Percentiles rank a stretch among this genome's conserved stretches.
These are phyloP conservation scores for Teratosphaeria gauchensis DNA, from an alignment of 2,329 filamentous ascomycete species.

Conservation along the genomic window DNA sequence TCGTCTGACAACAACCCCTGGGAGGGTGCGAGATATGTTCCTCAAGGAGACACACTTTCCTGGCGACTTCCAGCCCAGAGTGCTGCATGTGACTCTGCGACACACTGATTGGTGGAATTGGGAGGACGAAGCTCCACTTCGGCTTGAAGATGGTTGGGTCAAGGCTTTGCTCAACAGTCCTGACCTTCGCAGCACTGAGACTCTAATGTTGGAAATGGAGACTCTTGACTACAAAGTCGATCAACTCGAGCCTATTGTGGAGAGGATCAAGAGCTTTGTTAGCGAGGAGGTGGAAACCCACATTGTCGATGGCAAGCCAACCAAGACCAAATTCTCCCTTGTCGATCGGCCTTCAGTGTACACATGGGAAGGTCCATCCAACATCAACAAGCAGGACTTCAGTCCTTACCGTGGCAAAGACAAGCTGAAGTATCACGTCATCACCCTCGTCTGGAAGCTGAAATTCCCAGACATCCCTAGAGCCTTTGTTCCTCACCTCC, in stretches of 20 bases:
- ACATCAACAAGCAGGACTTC: constrained; percentile 31
- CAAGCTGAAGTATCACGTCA: constrained; percentile 37
- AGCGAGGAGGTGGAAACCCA: constrained; percentile 28
- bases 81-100: constrained; percentile 26
- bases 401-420: constrained; percentile 33
- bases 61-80: constrained; percentile 8
- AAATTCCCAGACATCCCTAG: constrained; percentile 2
- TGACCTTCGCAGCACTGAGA: constrained; percentile 22
- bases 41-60: background rate
- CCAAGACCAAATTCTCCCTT: constrained; percentile 12
- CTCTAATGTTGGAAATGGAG: constrained; percentile 32
- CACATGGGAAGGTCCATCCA: constrained; percentile 39
- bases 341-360: constrained; percentile 16
- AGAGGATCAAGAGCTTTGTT: constrained; percentile 22
- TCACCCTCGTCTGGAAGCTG: constrained; percentile 29
- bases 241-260: constrained; percentile 38
- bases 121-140: constrained; percentile 21
- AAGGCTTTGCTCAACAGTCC: constrained; percentile 10
- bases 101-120: constrained; percentile 30
- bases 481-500: background rate
- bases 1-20: background rate
- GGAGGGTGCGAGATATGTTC: constrained; percentile 1
- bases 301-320: constrained; percentile 7
- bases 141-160: constrained; percentile 19
- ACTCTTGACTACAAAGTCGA: constrained; percentile 36